Evolutionary conservation across 257 asterid genomes (phyloP), one percentile per base, ranked within the genome.

Genomic region (Rhazya stricta): DNA sequence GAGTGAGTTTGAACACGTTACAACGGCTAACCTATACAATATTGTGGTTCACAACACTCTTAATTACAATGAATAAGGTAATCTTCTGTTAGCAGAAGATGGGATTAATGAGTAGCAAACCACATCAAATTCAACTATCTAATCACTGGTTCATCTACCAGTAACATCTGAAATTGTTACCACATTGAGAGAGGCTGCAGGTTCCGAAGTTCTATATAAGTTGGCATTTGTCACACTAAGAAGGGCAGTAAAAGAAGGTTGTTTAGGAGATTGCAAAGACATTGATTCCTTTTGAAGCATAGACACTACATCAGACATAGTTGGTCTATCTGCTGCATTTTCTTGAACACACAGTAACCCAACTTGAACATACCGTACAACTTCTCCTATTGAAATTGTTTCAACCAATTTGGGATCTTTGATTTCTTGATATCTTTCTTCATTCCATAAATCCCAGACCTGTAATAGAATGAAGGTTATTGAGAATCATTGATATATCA

Each of bases 261-360:
- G 65, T 3, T 71, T 71, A 2, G 75, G 75, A 50, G 21, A 0
- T 5, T 66, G 48, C 3, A 34, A 61, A 36, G 42, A 9, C 36
- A 10, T 23, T 4, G 65, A 34, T 4, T 23, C 53, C 3, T 34
- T 72, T 21, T 11, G 18, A 36, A 72, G 75, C 75, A 53, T 72
- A 61, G n/a, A 36, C 2, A 72, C 25, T 6, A 54, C 67, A 2
- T 51, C 32, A 1, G 37, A 53, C 67, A 72, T 72, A 2, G 37
- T n/a, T 53, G 75, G 75, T 54, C 75, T 54, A 43, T 72, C 67
- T 11, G 36, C 65, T 53, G 75, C 75, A 36, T 72, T 37, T 72
- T 72, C 67, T 53, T 72, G 37, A 27, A 37, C 75, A n/a, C 67
- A 72, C 18, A 54, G 29, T 9, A 72, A 12, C 3, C 67, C 37